Base-by-base conservation (phyloP, 1,139 yeast species). In the Taphrina communis region DNA sequence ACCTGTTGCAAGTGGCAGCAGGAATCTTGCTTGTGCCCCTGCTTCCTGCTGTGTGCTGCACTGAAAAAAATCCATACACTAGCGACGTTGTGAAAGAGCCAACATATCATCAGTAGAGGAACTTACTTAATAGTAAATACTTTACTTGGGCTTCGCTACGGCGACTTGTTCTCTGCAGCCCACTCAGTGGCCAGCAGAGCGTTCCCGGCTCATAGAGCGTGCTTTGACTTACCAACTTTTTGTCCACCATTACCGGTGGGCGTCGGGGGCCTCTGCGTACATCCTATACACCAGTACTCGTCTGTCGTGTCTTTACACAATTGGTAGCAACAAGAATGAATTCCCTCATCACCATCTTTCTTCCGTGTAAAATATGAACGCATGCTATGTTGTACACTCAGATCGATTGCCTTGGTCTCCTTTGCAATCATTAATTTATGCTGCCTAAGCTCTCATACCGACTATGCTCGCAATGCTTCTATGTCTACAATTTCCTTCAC, bases 401-500 rank as follows among this genome's bases (percentile, higher is more conserved):
- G 31, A 25, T 25, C 31, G 31, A 25, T 25, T 25, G 31, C 31
- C 31, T 25, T 25, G 31, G 2, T 2, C 31, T 25, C 31, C 31
- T 2, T 2, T 25, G 31, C 31, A 2, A 25, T 25, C 31, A 25
- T 25, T 25, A 25, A 25, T 25, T 2, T 25, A 25, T 25, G 31
- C 31, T 25, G 31, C 31, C 31, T 25, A 25, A 25, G 31, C 31
- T 25, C 31, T 46, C 8, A 46, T n/a, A 19, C n/a, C 21, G n/a
- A 17, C 31, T 46, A 44, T 35, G 38, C 42, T 12, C 56, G 46
- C 65, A 65, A 35, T 14, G 63, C 68, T 21, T 93, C 97, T 53
- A 93, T 85, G 75, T 92, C 97, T 0, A 75, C 84, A 44, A 93
- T 82, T 76, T 93, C 98, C 77, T 94, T 94, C 12, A 87, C 88